Evolutionary conservation across 345 rosid species (phyloP).

Genomic region (Eucalyptus tenuipes): DNA sequence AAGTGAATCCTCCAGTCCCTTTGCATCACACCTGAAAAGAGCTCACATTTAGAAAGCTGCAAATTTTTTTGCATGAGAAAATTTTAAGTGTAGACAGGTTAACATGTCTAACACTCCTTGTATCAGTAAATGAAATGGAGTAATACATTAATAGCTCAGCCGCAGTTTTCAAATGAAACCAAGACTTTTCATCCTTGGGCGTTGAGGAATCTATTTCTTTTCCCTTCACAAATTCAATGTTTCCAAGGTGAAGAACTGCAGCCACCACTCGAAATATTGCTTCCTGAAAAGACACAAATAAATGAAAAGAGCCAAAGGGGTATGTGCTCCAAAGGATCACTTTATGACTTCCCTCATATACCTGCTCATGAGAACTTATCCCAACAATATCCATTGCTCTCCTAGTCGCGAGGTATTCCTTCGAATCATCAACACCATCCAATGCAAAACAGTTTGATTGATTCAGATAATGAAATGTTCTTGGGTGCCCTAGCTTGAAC

Average conservation of each 20-base stretch:
- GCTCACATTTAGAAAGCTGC: conserved; percentile 8
- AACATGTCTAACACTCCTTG: background rate
- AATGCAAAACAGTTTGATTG: conserved; percentile 86
- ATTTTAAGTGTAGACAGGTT: background rate
- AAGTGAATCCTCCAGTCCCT: conserved; percentile 89
- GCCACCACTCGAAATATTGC: conserved; percentile 90
- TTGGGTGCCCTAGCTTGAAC: conserved; percentile 78
- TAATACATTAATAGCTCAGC: conserved; percentile 85
- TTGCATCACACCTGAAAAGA: conserved; percentile 72
- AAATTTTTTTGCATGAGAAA: background rate
- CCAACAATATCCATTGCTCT: conserved; percentile 98
- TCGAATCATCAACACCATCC: conserved; percentile 73
- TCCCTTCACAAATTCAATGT: conserved; percentile 88
- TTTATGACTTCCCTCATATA: conserved; percentile 6
- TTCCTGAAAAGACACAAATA: conserved; percentile 30
- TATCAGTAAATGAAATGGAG: background rate
- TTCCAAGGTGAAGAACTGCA: conserved; percentile 90
- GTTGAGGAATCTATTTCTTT: conserved; percentile 79
- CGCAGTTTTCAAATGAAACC: conserved; percentile 76
- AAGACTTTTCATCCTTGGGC: conserved; percentile 86
- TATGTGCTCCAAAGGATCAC: background rate
- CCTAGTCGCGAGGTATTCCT: conserved; percentile 77
- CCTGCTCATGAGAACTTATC: conserved; percentile 86
- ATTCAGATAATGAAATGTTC: conserved; percentile 84
- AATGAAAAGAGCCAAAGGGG: background rate